Evolutionary conservation across 2,329 filamentous ascomycete species (phyloP).

Genomic region (Aspergillus jensenii): DNA sequence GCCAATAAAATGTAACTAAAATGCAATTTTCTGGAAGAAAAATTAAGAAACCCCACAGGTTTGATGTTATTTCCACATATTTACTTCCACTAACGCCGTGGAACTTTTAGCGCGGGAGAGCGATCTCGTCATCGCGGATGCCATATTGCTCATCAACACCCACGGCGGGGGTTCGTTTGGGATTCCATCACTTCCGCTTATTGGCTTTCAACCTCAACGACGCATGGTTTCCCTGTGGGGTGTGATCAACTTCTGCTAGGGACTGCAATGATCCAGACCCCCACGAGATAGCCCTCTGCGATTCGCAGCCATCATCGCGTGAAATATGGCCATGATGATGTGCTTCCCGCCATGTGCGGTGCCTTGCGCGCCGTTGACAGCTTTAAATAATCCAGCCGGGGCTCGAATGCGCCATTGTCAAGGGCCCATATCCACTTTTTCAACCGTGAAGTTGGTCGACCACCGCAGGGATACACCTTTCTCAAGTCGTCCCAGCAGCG

Average conservation of each 20-base stretch:
- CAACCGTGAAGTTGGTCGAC: neutral
- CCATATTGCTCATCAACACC: constrained; percentile 22
- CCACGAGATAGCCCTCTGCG: neutral
- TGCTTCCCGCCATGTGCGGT: constrained; percentile 14
- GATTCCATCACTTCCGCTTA: neutral
- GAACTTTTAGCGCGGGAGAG: neutral
- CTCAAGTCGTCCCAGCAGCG: neutral
- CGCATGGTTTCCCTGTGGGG: constrained; percentile 3
- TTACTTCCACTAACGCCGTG: neutral
- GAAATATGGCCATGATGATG: constrained; percentile 16
- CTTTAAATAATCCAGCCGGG: neutral
- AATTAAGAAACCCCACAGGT: no score
- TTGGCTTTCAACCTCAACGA: neutral
- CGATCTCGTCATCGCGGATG: constrained; percentile 20
- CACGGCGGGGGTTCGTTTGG: neutral
- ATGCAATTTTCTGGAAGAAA: no score
- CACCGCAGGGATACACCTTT: neutral
- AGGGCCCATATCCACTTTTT: neutral
- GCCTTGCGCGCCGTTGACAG: neutral
- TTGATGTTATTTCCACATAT: no score
- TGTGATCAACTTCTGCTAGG: constrained; percentile 8
- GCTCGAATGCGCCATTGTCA: neutral
- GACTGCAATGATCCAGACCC: constrained; percentile 6
- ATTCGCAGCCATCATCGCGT: constrained; percentile 17
- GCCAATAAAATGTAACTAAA: no score